Evolutionary conservation across 2,329 filamentous ascomycete genomes (phyloP).

Genomic region (Thielaviopsis euricoi): DNA sequence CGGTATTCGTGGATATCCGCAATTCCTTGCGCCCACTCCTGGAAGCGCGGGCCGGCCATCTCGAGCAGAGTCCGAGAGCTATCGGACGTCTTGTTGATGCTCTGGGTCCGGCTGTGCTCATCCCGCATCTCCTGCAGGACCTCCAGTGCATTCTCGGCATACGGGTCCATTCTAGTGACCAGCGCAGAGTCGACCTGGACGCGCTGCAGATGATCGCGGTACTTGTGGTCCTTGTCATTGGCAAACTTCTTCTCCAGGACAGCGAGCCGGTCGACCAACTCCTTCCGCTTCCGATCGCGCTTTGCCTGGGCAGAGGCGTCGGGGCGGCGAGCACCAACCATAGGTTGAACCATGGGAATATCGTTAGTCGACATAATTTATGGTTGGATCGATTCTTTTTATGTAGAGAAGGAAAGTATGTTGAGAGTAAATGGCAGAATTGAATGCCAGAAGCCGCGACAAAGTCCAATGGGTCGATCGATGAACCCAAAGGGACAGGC

Average conservation of each 20-base stretch:
- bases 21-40: slow-evolving; percentile 69
- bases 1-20: slow-evolving; percentile 78
- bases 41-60: slow-evolving; percentile 71
- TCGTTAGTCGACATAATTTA: slow-evolving; percentile 26
- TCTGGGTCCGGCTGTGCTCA: slow-evolving; percentile 32
- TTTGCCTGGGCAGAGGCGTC: slow-evolving; percentile 47
- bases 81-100: slow-evolving; percentile 23
- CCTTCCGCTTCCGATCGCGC: slow-evolving; percentile 75
- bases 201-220: slow-evolving; percentile 76
- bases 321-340: slow-evolving; percentile 20
- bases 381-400: too few relatives aligned
- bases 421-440: neutral
- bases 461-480: neutral
- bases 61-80: slow-evolving; percentile 41
- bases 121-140: slow-evolving; percentile 48
- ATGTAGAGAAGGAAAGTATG: neutral
- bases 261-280: slow-evolving; percentile 62
- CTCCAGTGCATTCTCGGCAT: slow-evolving; percentile 54
- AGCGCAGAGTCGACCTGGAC: slow-evolving; percentile 83
- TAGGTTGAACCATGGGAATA: slow-evolving; percentile 11
- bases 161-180: slow-evolving; percentile 72
- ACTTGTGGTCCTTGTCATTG: slow-evolving; percentile 66
- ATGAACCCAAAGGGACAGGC: neutral
- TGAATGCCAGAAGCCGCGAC: neutral
- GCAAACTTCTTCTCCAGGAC: slow-evolving; percentile 63